Evolutionary conservation across 768 basidiomycete genomes (phyloP), one percentile per base, ranked within the genome.

Genomic region (Tylopilus sp.): DNA sequence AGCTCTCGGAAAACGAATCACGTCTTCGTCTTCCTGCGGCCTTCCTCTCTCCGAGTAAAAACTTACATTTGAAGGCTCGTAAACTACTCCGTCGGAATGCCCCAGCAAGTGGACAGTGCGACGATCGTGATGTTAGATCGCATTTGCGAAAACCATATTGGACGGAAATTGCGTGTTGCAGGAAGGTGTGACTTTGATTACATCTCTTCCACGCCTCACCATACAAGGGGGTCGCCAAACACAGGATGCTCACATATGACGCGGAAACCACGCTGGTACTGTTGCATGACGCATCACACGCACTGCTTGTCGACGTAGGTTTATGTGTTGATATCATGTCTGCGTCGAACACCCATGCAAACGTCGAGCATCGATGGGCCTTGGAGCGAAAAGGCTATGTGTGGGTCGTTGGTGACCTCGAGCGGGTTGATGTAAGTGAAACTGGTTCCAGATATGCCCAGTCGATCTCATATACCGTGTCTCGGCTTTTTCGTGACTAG

Each of bases 211-310:
- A 56, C 51, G 57, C 60, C 47, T 53, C 51, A 38, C 54, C 44
- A 38, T 44, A 41, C 40, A 40, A 40, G 50, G 40, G 55, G 46
- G 54, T 18, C 51, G 25, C 33, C 49, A 49, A 41, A 50, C 41
- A 39, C 59, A 88, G 85, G 59, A 71, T 86, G 56, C 72, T 84
- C 31, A 71, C 75, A 26, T 83, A 84, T 61, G 82, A 86, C 53
- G 68, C 71, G 13, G 58, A 65, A 9, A 75, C 74, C 35, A 76
- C 75, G 4, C 64, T 78, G 13, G 67, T 79, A 13, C 51, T 81
- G 20, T 64, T 88, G 28, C 57, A 76, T n/a, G 80, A 80, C 56
- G 73, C 71, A 42, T 72, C 73, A 12, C 65, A 66, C n/a, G 80
- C 73, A 30, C 59, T 87, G 43, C 68, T 84, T 10, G 78, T 86